Evolutionary conservation across 352 stramenopile species (phyloP).

Genomic region (Phytopythium montanum): DNA sequence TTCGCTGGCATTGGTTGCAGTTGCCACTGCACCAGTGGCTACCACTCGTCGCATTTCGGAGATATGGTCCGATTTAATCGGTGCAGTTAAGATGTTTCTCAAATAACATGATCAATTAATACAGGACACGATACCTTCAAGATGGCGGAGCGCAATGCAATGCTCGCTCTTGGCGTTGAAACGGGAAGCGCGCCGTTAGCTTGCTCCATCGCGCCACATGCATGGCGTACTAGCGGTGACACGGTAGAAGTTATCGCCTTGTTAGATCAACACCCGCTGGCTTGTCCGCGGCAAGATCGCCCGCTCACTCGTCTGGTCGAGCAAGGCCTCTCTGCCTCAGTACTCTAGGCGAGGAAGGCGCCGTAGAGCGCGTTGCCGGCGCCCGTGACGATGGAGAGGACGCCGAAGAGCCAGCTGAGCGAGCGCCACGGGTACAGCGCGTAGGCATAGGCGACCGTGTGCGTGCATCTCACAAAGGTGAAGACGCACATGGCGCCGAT

Average conservation of each 20-base stretch:
- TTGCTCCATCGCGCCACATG: conserved; percentile 8
- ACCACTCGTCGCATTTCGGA: too few relatives aligned
- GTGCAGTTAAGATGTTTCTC: too few relatives aligned
- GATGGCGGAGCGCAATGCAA: too few relatives aligned
- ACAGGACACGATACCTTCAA: too few relatives aligned
- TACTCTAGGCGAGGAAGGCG: conserved; percentile 16
- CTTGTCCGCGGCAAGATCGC: too few relatives aligned
- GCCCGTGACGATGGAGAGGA: conserved; percentile 30
- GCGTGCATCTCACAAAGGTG: conserved; percentile 34
- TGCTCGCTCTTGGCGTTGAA: not conserved
- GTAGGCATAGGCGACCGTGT: conserved; percentile 49
- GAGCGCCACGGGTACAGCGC: conserved; percentile 41
- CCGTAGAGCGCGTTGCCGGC: conserved; percentile 35
- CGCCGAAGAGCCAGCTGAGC: conserved; percentile 32
- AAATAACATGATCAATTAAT: too few relatives aligned
- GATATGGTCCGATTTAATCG: too few relatives aligned
- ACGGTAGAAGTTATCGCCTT: not conserved
- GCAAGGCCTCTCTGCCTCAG: too few relatives aligned
- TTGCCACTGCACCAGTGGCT: too few relatives aligned
- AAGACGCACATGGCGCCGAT: conserved; percentile 31
- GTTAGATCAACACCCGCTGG: conserved; percentile 1
- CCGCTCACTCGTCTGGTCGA: too few relatives aligned
- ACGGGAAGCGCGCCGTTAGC: too few relatives aligned
- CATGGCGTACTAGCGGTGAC: conserved; percentile 10
- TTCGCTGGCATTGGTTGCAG: too few relatives aligned